phyloP scores from a whole-genome alignment of 2,329 filamentous ascomycete species.

The Dendrostoma leiphaemia region DNA sequence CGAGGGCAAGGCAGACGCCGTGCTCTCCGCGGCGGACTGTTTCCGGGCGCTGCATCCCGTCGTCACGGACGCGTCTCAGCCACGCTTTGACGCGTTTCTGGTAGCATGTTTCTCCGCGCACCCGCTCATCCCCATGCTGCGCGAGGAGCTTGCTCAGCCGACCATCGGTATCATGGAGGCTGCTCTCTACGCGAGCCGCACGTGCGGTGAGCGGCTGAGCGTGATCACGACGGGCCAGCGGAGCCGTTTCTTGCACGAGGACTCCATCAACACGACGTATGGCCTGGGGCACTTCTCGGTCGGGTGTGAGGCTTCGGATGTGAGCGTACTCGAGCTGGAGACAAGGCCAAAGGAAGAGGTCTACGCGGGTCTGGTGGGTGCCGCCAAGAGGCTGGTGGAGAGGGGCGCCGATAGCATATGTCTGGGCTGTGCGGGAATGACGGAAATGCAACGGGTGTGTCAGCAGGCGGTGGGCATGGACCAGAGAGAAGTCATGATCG shows the following conservation, averaged over 20 bases:
- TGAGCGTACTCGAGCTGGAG: constrained; percentile 43
- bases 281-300: constrained; percentile 40
- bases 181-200: constrained; percentile 44
- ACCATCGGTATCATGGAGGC: constrained; percentile 52
- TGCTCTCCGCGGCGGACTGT: constrained; percentile 47
- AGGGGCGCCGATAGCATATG: constrained; percentile 32
- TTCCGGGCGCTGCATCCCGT: constrained; percentile 43
- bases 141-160: constrained; percentile 43
- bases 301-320: constrained; percentile 37
- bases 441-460: constrained; percentile 40
- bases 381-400: constrained; percentile 36
- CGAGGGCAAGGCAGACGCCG: constrained; percentile 47
- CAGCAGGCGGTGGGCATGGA: constrained; percentile 43
- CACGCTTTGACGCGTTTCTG: constrained; percentile 43
- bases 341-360: constrained; percentile 36
- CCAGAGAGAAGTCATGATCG: constrained; percentile 40
- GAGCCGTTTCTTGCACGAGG: constrained; percentile 37
- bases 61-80: constrained; percentile 19
- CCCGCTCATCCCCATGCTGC: constrained; percentile 42
- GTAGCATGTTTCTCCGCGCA: constrained; percentile 49
- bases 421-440: constrained; percentile 50
- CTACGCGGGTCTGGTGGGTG: constrained; percentile 34
- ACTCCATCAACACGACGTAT: constrained; percentile 36
- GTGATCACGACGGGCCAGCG: constrained; percentile 39
- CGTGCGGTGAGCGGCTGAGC: constrained; percentile 45